Evolutionary conservation across 176 grass and related monocot species (phyloP).

Genomic region (Oryza longistaminata): DNA sequence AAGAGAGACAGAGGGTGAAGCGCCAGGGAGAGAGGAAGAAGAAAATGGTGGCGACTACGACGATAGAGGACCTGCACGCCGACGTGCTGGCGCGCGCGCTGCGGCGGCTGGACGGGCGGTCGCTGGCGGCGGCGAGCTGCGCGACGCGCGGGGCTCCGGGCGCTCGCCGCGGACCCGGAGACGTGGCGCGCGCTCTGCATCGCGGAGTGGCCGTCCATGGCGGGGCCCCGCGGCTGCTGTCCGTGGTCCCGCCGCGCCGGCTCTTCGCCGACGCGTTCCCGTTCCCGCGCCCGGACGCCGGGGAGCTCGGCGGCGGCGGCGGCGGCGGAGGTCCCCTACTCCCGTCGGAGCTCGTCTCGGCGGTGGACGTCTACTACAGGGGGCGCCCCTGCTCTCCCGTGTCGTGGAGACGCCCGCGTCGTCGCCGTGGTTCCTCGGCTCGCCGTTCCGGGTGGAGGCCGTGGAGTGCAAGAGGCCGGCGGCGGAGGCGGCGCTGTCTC

Average conservation of each 20-base stretch:
- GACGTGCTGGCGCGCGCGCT: slow-evolving; percentile 64
- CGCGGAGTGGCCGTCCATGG: slow-evolving; percentile 68
- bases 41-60: slow-evolving; percentile 4
- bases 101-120: slow-evolving; percentile 55
- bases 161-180: slow-evolving; percentile 47
- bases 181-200: slow-evolving; percentile 77
- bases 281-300: slow-evolving; percentile 36
- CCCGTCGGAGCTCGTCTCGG: slow-evolving; percentile 50
- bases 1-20: not conserved
- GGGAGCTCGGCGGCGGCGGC: not conserved
- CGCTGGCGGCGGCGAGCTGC: slow-evolving; percentile 64
- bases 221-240: slow-evolving; percentile 1
- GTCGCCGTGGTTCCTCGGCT: slow-evolving; percentile 57
- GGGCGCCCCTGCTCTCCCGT: slow-evolving; percentile 51
- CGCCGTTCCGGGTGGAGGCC: slow-evolving; percentile 70
- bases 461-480: slow-evolving; percentile 41
- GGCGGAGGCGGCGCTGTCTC: not conserved
- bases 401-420: slow-evolving; percentile 56
- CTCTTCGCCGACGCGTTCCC: slow-evolving; percentile 72
- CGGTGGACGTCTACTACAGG: slow-evolving; percentile 54
- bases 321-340: not conserved
- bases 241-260: slow-evolving; percentile 29
- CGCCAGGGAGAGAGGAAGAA: not conserved
- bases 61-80: slow-evolving; percentile 60
- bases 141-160: slow-evolving; percentile 48